Evolutionary conservation across 805 yeast genomes (phyloP), one percentile per base, ranked within the genome.

Genomic region (Jamesozyma rosinii): DNA sequence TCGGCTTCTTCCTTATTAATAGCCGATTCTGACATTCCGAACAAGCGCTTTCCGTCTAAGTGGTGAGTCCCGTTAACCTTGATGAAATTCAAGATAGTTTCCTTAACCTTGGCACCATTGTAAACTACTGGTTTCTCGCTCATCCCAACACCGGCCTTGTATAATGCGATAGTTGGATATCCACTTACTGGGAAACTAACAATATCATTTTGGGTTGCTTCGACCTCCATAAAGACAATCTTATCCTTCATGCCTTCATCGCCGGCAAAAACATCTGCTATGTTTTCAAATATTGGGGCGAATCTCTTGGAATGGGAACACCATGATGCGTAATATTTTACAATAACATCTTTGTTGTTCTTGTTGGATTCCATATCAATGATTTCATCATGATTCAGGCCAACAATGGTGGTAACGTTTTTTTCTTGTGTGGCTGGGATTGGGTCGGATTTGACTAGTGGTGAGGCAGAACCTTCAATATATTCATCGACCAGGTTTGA

Each of bases 321-420:
- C 96, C 96, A 89, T 68, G 95, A 94, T 39, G 97, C 97, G 61
- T 85, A 89, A 69, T 89, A 90, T 70, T 86, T 84, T 44, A 90
- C 95, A 44, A 89, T 67, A 31, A 84, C 81, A 61, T 83, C 90
- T 68, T 79, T 82, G 18, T 52, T 58, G 41, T 37, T 24, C 5
- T 37, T 24, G 5, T 15, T 32, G 9, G 20, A 11, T 32, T 61
- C 58, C 55, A 80, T 79, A 26, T 65, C 65, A 42, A 86, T 74
- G 46, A 86, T 67, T 29, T 73, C 77, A 40, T 83, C 82, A 67
- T 86, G 92, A 59, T 79, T 86, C 68, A 79, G 75, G 53, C 87
- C 95, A 48, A 90, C 97, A 53, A 90, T 73, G 58, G 77, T 81
- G 62, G 71, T 70, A 38, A 83, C 90, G 42, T 82, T 77, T 40